These are phyloP conservation scores for Melampsora larici-populina DNA, from an alignment of 1,284 basidiomycete genomes.

Conservation along the genomic window DNA sequence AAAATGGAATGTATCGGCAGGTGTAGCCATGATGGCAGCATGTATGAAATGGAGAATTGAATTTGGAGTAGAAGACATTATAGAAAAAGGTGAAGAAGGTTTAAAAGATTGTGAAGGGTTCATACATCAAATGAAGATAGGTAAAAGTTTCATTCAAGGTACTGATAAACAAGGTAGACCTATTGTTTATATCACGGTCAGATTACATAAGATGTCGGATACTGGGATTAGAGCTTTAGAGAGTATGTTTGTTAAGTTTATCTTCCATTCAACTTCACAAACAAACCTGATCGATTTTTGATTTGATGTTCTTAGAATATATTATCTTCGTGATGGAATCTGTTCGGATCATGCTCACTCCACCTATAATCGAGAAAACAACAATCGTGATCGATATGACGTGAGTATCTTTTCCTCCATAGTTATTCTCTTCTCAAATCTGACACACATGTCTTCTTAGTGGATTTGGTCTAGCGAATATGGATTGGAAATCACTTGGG, in stretches of 20 bases:
- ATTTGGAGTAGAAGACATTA: slow-evolving; percentile 30
- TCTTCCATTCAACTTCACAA: neutral
- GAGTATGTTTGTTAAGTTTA: neutral
- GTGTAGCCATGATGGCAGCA: slow-evolving; percentile 43
- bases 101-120: slow-evolving; percentile 17
- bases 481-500: slow-evolving; percentile 41
- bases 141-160: slow-evolving; percentile 37
- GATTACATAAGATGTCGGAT: slow-evolving; percentile 32
- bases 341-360: slow-evolving; percentile 38
- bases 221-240: slow-evolving; percentile 31
- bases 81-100: slow-evolving; percentile 39
- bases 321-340: slow-evolving; percentile 40
- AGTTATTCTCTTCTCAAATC: neutral
- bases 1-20: slow-evolving; percentile 40
- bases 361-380: slow-evolving; percentile 30
- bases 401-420: neutral
- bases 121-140: slow-evolving; percentile 32
- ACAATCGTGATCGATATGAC: slow-evolving; percentile 43
- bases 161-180: slow-evolving; percentile 37
- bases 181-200: slow-evolving; percentile 35
- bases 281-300: too few relatives aligned
- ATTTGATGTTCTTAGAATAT: slow-evolving; percentile 14
- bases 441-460: slow-evolving; percentile 5
- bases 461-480: slow-evolving; percentile 37
- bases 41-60: slow-evolving; percentile 44